These are phyloP conservation scores for Kokia cookei DNA, from an alignment of 441 rosid species.

Conservation along the genomic window DNA sequence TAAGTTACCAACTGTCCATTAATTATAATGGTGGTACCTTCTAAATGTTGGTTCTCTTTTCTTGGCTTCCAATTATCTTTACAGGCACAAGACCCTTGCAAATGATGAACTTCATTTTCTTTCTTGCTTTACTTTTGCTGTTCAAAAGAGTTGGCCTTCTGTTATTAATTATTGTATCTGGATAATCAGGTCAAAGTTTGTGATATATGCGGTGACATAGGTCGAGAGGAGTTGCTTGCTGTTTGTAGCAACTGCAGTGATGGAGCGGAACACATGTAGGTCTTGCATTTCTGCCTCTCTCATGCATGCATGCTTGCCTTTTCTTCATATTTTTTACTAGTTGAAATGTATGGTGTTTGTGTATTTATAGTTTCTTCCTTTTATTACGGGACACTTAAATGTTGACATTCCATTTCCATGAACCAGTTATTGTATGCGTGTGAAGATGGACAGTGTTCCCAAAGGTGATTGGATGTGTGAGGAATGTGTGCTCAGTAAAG, in stretches of 20 bases:
- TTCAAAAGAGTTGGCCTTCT: background rate
- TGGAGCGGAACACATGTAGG: slow-evolving; percentile 37
- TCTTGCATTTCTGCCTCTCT: background rate
- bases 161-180: background rate
- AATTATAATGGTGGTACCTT: background rate
- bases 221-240: slow-evolving; percentile 27
- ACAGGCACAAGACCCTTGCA: background rate
- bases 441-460: slow-evolving; percentile 27
- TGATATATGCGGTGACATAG: slow-evolving; percentile 31
- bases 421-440: slow-evolving; percentile 30
- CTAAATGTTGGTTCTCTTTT: background rate
- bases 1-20: background rate
- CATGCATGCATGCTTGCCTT: background rate
- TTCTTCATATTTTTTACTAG: background rate
- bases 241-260: slow-evolving; percentile 29
- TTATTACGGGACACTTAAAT: background rate
- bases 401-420: slow-evolving; percentile 4
- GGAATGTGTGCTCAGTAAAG: slow-evolving; percentile 16
- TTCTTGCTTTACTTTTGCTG: background rate
- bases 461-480: slow-evolving; percentile 30
- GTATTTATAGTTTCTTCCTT: background rate
- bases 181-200: slow-evolving; percentile 27
- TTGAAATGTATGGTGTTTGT: background rate
- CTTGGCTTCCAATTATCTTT: background rate
- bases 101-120: background rate